phyloP scores from a whole-genome alignment of 2,329 filamentous ascomycete species.

The Epichloe baconii region DNA sequence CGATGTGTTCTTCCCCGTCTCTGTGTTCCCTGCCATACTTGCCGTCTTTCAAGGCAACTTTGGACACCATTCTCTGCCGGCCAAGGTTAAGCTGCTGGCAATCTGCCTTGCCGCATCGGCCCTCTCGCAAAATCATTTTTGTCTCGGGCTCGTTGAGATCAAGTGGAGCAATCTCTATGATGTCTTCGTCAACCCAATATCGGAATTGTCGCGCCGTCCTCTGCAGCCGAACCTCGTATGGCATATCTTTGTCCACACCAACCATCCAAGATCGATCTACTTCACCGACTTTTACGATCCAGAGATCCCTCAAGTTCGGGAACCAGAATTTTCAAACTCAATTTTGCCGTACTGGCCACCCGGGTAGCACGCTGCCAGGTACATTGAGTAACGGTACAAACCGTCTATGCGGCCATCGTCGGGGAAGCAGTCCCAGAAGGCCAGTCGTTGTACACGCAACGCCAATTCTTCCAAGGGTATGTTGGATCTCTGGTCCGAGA shows the following conservation, averaged over 20 bases:
- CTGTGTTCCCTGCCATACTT: conserved; percentile 14
- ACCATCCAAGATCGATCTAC: conserved; percentile 24
- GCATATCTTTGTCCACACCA: conserved; percentile 17
- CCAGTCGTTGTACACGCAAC: conserved; percentile 20
- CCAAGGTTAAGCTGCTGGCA: conserved; percentile 23
- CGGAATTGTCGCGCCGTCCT: conserved; percentile 24
- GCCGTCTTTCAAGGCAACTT: conserved; percentile 23
- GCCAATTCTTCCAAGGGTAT: conserved; percentile 21
- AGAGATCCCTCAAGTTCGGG: conserved; percentile 24
- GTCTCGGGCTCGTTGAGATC: conserved; percentile 22
- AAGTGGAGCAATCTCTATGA: conserved; percentile 24
- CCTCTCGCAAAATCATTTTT: conserved; percentile 20
- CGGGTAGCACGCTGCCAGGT: conserved; percentile 20
- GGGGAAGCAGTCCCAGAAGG: conserved; percentile 27
- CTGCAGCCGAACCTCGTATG: conserved; percentile 17
- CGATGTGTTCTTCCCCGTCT: conserved; percentile 8
- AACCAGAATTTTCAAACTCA: conserved; percentile 26
- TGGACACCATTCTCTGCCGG: conserved; percentile 25
- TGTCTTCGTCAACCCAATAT: conserved; percentile 25
- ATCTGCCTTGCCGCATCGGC: conserved; percentile 21
- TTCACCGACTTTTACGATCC: conserved; percentile 27
- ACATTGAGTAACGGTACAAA: conserved; percentile 21
- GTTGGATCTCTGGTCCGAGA: conserved; percentile 20
- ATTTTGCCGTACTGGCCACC: conserved; percentile 19
- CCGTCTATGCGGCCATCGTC: conserved; percentile 24